Evolutionary conservation across 768 basidiomycete species (phyloP).

Genomic region (Boletus pseudopeckii): DNA sequence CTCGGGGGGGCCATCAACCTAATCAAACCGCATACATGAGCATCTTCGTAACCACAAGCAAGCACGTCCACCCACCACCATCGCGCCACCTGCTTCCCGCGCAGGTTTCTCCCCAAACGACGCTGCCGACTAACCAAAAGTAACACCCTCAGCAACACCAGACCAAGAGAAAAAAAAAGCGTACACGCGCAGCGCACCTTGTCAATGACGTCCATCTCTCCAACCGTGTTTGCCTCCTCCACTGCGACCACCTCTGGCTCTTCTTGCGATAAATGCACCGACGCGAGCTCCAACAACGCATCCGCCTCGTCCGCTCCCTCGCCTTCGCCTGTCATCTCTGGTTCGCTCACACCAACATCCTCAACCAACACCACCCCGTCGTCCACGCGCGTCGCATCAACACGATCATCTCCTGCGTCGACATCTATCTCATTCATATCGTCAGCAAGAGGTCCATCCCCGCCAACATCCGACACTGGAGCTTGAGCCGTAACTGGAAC

Average conservation of each 20-base stretch:
- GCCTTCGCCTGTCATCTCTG: not conserved
- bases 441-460: not conserved
- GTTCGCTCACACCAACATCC: too few relatives aligned
- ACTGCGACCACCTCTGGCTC: not conserved
- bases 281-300: slow-evolving; percentile 22
- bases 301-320: slow-evolving; percentile 14
- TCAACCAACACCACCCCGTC: not conserved
- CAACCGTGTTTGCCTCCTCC: not conserved
- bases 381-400: not conserved
- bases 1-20: not conserved
- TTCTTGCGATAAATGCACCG: slow-evolving; percentile 18
- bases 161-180: not conserved
- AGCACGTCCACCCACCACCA: slow-evolving; percentile 6
- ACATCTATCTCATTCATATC: not conserved
- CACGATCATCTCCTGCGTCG: not conserved
- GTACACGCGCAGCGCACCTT: slow-evolving; percentile 9
- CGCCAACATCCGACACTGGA: not conserved
- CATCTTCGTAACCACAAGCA: not conserved
- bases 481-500: not conserved
- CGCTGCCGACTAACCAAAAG: not conserved
- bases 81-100: not conserved
- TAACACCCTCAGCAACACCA: not conserved
- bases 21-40: not conserved
- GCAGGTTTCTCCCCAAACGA: not conserved
- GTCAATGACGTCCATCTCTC: not conserved